Base-by-base conservation (phyloP, 768 basidiomycete species). In the Roridomyces roridus region DNA sequence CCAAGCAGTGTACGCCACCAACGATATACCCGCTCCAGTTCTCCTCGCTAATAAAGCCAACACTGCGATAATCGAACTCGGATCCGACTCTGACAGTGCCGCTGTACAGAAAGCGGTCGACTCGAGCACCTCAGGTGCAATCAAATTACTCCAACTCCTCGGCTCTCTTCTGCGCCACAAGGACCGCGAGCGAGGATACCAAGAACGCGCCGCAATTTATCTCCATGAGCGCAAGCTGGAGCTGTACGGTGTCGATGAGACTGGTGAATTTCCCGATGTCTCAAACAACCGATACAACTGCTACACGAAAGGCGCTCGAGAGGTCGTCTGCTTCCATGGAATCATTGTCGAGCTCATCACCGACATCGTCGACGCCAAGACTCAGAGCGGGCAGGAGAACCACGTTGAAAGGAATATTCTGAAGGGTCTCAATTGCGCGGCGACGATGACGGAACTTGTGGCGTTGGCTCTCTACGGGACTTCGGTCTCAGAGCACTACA, bases 181-280 rank as follows among this genome's bases (percentile, higher is more conserved):
- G 55, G 64, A 66, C 23, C 63, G 69, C 20, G 66, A 67, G 40
- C 67, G 67, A 28, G 73, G 72, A n/a, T 67, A 68, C 24, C 68
- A 66, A 29, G 60, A 67, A 34, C 31, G 36, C 2, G 26, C 18
- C 9, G 14, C 29, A 1, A 48, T 46, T 6, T 68, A 65, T 42
- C 46, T 68, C 35, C 46, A 43, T 21, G 17, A 50, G 21, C 45
- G 53, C 15, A 63, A 63, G 23, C 23, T 35, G 9, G 59, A 55
- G 21, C 24, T 64, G 6, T 55, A 51, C 34, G 40, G 37, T 12
- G 10, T 64, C 12, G 44, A 45, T 3, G 26, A 35, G 21, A 9
- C 55, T 12, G 51, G 55, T 4, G 36, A 43, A n/a, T 70, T 62
- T 34, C 68, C 68, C 5, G 61, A 68, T 43, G 65, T 65, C 2